phyloP scores from a whole-genome alignment of 768 basidiomycete genomes.

The Suillus hirtellus region DNA sequence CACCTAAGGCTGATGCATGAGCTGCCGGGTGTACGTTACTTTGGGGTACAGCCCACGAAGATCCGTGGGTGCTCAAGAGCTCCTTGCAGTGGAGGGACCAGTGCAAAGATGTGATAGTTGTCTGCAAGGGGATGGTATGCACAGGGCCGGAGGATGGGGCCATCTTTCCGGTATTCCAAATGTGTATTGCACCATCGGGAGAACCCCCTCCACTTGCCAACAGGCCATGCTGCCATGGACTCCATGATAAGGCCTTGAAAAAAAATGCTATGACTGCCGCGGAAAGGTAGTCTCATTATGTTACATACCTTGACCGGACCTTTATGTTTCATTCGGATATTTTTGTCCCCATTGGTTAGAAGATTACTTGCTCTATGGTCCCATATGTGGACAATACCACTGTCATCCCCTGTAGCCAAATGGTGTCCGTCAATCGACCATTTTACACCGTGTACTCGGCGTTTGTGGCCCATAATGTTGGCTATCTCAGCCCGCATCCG shows the following conservation, averaged over 20 bases:
- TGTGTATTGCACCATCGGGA: constrained; percentile 56
- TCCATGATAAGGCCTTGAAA: constrained; percentile 68
- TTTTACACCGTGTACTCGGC: constrained; percentile 41
- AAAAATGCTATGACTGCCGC: not conserved
- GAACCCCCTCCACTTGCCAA: constrained; percentile 69
- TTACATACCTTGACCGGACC: constrained; percentile 44
- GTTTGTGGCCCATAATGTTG: constrained; percentile 32
- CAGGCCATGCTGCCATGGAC: constrained; percentile 69
- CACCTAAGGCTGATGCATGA: constrained; percentile 20
- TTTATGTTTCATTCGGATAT: constrained; percentile 42
- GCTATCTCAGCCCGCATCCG: constrained; percentile 31
- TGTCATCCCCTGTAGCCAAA: constrained; percentile 42
- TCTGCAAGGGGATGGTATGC: constrained; percentile 42
- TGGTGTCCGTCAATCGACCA: constrained; percentile 41
- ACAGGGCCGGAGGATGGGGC: constrained; percentile 50
- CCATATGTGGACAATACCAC: constrained; percentile 45
- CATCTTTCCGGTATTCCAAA: constrained; percentile 45
- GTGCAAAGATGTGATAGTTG: constrained; percentile 60
- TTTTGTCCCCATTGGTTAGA: constrained; percentile 32
- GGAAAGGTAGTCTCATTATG: not conserved
- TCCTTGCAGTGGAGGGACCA: constrained; percentile 84
- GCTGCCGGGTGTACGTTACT: constrained; percentile 19
- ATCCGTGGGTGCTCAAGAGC: constrained; percentile 76
- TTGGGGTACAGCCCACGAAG: constrained; percentile 29
- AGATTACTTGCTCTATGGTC: constrained; percentile 38